phyloP scores from a whole-genome alignment of 768 basidiomycete species.

The Podaxis sp. region DNA sequence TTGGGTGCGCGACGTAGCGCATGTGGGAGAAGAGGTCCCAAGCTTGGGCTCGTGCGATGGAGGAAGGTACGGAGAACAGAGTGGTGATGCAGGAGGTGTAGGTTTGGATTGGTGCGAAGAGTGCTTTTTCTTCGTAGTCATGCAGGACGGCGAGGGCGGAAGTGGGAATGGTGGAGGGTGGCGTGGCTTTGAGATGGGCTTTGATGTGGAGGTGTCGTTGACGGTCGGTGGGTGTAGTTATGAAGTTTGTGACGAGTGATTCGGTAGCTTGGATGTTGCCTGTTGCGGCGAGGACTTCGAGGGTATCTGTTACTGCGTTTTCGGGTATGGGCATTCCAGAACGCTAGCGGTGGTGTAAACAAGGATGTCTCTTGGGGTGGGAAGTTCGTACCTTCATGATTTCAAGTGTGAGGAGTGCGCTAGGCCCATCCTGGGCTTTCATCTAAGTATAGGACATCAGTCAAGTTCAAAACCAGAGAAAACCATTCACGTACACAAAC shows the following conservation, averaged over 20 bases:
- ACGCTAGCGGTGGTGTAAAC: conserved; percentile 30
- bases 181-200: conserved; percentile 54
- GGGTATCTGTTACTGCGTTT: conserved; percentile 42
- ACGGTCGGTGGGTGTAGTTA: conserved; percentile 33
- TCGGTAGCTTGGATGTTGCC: conserved; percentile 51
- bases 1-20: conserved; percentile 91
- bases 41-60: conserved; percentile 68
- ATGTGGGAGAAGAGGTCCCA: conserved; percentile 97
- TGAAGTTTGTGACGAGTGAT: conserved; percentile 22
- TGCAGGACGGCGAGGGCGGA: conserved; percentile 70
- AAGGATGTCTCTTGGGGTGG: not conserved
- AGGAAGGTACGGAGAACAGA: conserved; percentile 50
- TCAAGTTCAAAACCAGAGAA: conserved; percentile 4
- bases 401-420: conserved; percentile 49
- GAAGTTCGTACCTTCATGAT: conserved; percentile 50
- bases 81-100: conserved; percentile 70
- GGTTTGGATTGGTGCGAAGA: conserved; percentile 68
- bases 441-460: conserved; percentile 35
- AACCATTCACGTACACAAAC: conserved; percentile 39
- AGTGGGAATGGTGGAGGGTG: conserved; percentile 50
- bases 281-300: conserved; percentile 47
- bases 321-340: conserved; percentile 42
- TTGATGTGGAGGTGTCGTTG: conserved; percentile 77
- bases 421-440: conserved; percentile 41
- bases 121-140: conserved; percentile 61